Base-by-base conservation (phyloP, 441 rosid genomes). In the Euphorbia schlechtendalii region DNA sequence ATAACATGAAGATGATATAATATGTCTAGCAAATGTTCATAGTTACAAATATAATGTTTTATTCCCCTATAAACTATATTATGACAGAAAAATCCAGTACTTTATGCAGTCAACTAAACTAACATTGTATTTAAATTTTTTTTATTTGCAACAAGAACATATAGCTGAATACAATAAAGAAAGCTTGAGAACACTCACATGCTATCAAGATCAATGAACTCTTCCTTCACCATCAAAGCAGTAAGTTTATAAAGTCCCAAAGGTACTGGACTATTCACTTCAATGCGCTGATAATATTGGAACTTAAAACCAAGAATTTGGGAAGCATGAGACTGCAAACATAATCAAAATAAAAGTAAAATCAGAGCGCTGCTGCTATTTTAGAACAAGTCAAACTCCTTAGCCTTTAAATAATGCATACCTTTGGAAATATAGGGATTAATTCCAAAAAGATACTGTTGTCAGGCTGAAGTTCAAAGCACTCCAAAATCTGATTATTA, bases 301-400 rank as follows among this genome's bases (percentile, higher is more conserved):
- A 96, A 93, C 88, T 96, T 96, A 75, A 87, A 96, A 65, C 99
- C 99, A 64, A 96, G 96, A 78, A 96, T 90, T 76, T 96, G 99
- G n/a, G 99, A 89, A 58, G 98, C 99, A 76, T 89, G 99, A 69
- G 98, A 96, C 99, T 96, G 98, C 82, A 86, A 71, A 63, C 62
- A 66, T 71, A 52, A 59, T 73, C 2, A 40, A 32, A 55, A 55
- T 57, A 67, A 66, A 46, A 79, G 64, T 55, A 67, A 63, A 70
- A 61, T 20, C 59, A 45, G 64, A 48, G 27, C 10, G 52, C 54
- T 8, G 5, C 27, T 21, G 43, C 21, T 61, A 41, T 36, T 21
- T 52, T 14, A 36, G 25, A 22, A 45, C 36, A 64, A 48, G 15
- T 18, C n/a, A 61, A 67, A 8, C 58, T 20, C 7, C 49, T 15